Evolutionary conservation across 2,329 filamentous ascomycete genomes (phyloP).

Genomic region (Celoporthe dispersa): DNA sequence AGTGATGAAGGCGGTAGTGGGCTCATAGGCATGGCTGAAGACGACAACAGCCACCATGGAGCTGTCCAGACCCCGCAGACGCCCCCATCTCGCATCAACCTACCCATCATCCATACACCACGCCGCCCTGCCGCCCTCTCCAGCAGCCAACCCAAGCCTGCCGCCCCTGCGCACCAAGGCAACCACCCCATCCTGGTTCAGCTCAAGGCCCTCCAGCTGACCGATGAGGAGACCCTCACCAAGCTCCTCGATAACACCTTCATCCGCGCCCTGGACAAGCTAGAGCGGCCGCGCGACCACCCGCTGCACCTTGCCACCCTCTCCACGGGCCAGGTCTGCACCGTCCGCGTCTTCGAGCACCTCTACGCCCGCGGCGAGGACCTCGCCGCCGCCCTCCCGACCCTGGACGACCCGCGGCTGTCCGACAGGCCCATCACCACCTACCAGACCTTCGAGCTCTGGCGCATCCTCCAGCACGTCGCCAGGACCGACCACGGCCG

Average conservation of each 20-base stretch:
- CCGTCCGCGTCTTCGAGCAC: constrained; percentile 3
- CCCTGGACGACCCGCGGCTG: background rate
- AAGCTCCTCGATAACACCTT: constrained; percentile 9
- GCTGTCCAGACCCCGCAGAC: background rate
- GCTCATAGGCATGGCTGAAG: background rate
- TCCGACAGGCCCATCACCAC: background rate
- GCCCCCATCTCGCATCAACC: background rate
- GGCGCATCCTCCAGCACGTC: background rate
- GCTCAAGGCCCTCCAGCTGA: constrained; percentile 4
- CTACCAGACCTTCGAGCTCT: constrained; percentile 1
- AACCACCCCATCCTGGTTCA: constrained; percentile 4
- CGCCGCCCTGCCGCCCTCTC: background rate
- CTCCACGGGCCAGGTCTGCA: constrained; percentile 4
- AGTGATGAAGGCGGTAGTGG: background rate
- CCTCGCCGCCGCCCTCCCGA: constrained; percentile 4
- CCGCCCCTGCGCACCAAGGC: background rate
- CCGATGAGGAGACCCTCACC: background rate
- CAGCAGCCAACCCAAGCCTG: background rate
- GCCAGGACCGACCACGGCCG: background rate
- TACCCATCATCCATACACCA: background rate
- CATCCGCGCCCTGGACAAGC: constrained; percentile 9
- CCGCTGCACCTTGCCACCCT: constrained; percentile 4
- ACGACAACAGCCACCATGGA: background rate
- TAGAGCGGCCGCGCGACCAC: background rate
- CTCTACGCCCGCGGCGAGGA: constrained; percentile 6